A percentile compares a stretch with the other conserved stretches of the same genome.
Evolutionary conservation across 2,329 filamentous ascomycete genomes (phyloP).

Genomic region (Aspergillus sp.): DNA sequence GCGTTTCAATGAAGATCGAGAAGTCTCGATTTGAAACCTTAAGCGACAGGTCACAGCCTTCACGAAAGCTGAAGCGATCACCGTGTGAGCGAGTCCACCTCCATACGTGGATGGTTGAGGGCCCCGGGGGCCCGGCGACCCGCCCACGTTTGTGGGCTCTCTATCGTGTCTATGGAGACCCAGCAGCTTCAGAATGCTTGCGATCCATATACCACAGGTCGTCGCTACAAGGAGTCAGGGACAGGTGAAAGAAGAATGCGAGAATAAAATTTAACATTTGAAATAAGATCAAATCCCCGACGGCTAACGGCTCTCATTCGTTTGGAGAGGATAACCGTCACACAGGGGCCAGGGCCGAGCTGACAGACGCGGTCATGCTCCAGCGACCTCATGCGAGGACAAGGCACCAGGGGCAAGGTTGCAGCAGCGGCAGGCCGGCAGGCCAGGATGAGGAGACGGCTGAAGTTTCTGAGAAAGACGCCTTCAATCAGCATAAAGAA

Average conservation of each 20-base stretch:
- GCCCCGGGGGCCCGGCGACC: not conserved
- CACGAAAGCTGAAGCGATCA: not conserved
- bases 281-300: not conserved
- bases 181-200: not conserved
- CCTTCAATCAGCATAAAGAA: slow-evolving; percentile 5
- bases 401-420: slow-evolving; percentile 17
- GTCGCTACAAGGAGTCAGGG: not conserved
- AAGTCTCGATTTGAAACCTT: not conserved
- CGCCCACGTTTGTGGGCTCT: not conserved
- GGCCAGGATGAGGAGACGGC: slow-evolving; percentile 9
- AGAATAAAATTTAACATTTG: not conserved
- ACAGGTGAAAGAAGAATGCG: not conserved
- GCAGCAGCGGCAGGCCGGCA: not conserved
- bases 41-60: not conserved
- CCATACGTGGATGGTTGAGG: not conserved
- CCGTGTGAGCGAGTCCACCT: not conserved
- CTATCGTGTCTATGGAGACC: not conserved
- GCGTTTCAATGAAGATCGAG: not conserved
- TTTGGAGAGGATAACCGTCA: not conserved
- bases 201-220: not conserved
- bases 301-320: not conserved
- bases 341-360: slow-evolving; percentile 1
- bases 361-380: slow-evolving; percentile 3
- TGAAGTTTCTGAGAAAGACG: slow-evolving; percentile 1
- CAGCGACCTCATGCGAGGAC: not conserved